phyloP scores from a whole-genome alignment of 2,329 filamentous ascomycete species.

The Sordariomycetes sp. region DNA sequence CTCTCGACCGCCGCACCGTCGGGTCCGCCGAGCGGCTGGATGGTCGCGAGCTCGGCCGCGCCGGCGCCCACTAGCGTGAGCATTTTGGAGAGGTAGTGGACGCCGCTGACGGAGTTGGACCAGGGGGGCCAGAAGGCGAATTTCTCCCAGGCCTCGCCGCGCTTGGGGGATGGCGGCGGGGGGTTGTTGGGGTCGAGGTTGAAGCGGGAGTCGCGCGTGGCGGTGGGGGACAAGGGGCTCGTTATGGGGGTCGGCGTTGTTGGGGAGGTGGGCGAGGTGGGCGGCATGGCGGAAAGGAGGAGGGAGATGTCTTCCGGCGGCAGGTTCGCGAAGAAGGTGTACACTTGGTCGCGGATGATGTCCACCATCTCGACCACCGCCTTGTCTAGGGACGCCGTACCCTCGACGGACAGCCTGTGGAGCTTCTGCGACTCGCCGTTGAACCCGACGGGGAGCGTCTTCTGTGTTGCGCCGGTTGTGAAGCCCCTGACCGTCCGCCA shows the following conservation, averaged over 20 bases:
- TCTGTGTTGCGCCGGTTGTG: slow-evolving; percentile 74
- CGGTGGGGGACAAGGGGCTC: slow-evolving; percentile 35
- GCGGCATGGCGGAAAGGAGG: slow-evolving; percentile 70
- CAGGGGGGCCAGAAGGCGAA: slow-evolving; percentile 93
- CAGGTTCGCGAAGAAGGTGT: slow-evolving; percentile 72
- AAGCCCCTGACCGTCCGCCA: slow-evolving; percentile 90
- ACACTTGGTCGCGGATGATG: slow-evolving; percentile 66
- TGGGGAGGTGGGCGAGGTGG: slow-evolving; percentile 40
- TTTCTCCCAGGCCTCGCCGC: slow-evolving; percentile 82
- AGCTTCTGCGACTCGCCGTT: slow-evolving; percentile 71
- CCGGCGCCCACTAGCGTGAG: slow-evolving; percentile 74
- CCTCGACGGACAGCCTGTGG: slow-evolving; percentile 63
- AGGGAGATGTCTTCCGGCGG: slow-evolving; percentile 85
- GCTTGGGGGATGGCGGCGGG: slow-evolving; percentile 62
- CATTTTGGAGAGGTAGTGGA: slow-evolving; percentile 76
- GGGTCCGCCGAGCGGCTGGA: slow-evolving; percentile 49
- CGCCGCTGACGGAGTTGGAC: slow-evolving; percentile 84
- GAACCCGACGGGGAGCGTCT: slow-evolving; percentile 63
- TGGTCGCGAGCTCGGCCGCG: slow-evolving; percentile 69
- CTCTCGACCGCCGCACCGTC: slow-evolving; percentile 52
- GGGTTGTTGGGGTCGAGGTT: slow-evolving; percentile 66
- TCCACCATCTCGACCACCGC: slow-evolving; percentile 73
- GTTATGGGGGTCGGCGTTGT: slow-evolving; percentile 16
- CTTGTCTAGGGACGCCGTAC: slow-evolving; percentile 58
- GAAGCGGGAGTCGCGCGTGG: slow-evolving; percentile 59